Evolutionary conservation across 2,329 filamentous ascomycete species (phyloP).

Genomic region (Colletotrichum viniferum): DNA sequence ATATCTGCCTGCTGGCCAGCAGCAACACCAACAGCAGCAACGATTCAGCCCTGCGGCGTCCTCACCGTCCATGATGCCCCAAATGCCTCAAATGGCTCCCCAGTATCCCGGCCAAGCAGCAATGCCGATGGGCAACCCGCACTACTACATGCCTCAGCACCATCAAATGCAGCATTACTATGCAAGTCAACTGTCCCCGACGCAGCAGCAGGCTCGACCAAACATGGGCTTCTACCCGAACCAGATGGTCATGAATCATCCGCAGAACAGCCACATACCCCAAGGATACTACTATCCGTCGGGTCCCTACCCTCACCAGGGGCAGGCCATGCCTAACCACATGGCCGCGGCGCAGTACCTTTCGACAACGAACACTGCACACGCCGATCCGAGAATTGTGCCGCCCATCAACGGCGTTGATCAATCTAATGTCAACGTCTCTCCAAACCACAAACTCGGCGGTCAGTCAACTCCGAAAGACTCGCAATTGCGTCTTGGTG

Average conservation of each 20-base stretch:
- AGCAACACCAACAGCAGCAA: constrained; percentile 36
- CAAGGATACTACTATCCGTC: constrained; percentile 50
- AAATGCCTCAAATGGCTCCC: constrained; percentile 38
- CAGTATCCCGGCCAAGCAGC: constrained; percentile 43
- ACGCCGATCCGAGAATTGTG: constrained; percentile 29
- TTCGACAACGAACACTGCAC: constrained; percentile 24
- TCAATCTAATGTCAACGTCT: background rate
- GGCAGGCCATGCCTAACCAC: constrained; percentile 33
- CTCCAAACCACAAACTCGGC: background rate
- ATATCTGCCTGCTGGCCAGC: constrained; percentile 37
- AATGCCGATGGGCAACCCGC: constrained; percentile 43
- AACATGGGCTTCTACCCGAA: constrained; percentile 49
- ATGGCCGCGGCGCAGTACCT: constrained; percentile 40
- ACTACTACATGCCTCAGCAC: constrained; percentile 53
- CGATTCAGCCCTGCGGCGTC: constrained; percentile 33
- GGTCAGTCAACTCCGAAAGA: background rate
- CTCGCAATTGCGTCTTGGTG: no score
- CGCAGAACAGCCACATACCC: constrained; percentile 35
- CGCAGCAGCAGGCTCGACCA: constrained; percentile 37
- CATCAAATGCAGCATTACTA: constrained; percentile 50
- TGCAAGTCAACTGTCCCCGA: constrained; percentile 39
- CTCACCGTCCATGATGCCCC: constrained; percentile 42
- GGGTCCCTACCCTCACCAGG: constrained; percentile 39
- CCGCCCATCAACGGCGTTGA: constrained; percentile 19
- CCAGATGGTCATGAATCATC: constrained; percentile 45